phyloP scores from a whole-genome alignment of 768 basidiomycete genomes.

The Lentinula boryana region DNA sequence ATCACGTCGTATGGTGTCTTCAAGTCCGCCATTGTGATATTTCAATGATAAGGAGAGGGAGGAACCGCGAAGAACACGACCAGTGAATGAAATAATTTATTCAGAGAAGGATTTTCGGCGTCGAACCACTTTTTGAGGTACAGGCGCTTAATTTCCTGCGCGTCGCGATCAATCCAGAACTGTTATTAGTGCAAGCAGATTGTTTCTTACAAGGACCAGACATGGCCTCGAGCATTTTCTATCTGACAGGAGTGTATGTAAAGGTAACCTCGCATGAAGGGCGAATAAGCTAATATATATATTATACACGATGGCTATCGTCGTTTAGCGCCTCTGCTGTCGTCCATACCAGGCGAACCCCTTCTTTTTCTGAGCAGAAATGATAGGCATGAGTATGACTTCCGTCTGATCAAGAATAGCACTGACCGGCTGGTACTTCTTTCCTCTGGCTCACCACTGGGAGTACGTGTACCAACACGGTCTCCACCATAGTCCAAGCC shows the following conservation, averaged over 20 bases:
- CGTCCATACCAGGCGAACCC: constrained; percentile 65
- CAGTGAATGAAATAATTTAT: not conserved
- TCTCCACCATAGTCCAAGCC: constrained; percentile 81
- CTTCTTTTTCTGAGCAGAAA: constrained; percentile 54
- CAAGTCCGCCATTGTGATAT: not conserved
- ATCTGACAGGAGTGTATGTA: not conserved
- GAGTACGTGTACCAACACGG: constrained; percentile 31
- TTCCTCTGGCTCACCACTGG: constrained; percentile 65
- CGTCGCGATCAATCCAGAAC: not conserved
- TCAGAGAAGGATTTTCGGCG: not conserved
- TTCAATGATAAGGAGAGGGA: not conserved
- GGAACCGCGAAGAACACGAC: not conserved
- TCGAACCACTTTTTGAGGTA: constrained; percentile 2
- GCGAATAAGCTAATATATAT: not conserved
- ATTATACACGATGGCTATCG: constrained; percentile 33
- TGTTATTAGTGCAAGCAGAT: not conserved
- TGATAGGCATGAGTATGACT: constrained; percentile 1
- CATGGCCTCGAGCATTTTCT: not conserved
- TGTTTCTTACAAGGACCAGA: not conserved
- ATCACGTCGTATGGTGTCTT: constrained; percentile 59
- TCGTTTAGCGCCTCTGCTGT: constrained; percentile 62
- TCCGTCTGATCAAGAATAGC: not conserved
- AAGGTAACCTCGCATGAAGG: not conserved
- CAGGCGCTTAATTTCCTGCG: not conserved
- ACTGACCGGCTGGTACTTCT: constrained; percentile 53